Evolutionary conservation across 2,329 filamentous ascomycete species (phyloP), one percentile per base, ranked within the genome.

Genomic region (Diplodia sapinea): DNA sequence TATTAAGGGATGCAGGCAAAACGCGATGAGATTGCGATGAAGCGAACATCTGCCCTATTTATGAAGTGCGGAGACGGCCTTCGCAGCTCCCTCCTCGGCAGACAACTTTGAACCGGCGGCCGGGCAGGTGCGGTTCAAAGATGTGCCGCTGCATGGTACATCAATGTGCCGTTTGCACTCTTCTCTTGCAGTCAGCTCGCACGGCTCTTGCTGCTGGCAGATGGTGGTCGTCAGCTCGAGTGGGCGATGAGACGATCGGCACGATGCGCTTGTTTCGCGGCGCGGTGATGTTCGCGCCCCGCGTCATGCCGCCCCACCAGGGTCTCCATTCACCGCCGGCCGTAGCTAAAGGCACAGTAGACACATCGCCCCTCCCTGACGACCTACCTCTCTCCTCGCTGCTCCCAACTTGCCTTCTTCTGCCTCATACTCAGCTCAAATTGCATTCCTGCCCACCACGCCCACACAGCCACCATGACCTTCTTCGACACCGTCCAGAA

Each of bases 401-500:
- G 15, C 55, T 12, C 36, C 23, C 56, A n/a, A 15, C 13, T 26
- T 49, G 20, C 15, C 47, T 20, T 36, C 15, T 40, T 13, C 55
- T 13, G 11, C 52, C 12, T 8, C 52, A 38, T 33, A 17, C 52
- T 13, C 52, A 56, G 15, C 29, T 66, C 31, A 52, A 43, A 54
- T 66, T 36, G 26, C 50, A 47, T 23, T 31, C 49, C 47, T 33
- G 17, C 51, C 23, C 20, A 17, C 33, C 33, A 52, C 38, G 17
- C 66, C 56, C 31, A 33, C 31, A 33, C 31, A 33, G 26, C 56
- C 56, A 64, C 57, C 56, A 57, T 51, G 36, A 97, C 93, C 74
- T 93, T 94, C 84, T 90, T 98, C 81, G 89, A 96, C 78, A 91
- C 89, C 73, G 86, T 96, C 80, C 91, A 91, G 84, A 86, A 86